Base-by-base conservation (phyloP, 305 asterid genomes). In the Solanum hybrid region DNA sequence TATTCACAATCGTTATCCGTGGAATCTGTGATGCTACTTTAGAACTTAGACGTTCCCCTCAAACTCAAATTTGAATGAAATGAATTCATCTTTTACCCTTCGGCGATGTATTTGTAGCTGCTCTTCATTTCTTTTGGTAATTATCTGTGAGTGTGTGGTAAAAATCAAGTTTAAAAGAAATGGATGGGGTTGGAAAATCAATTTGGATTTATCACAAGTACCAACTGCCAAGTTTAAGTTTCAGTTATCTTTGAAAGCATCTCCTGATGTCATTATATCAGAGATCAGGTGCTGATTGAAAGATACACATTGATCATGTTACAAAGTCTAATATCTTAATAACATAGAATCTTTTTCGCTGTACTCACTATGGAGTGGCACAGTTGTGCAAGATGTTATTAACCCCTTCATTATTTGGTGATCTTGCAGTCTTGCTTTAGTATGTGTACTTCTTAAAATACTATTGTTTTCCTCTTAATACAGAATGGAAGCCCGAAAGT, bases 401-500 rank as follows among this genome's bases (percentile, higher is more conserved):
- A 51, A 85, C 76, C 76, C 1, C 42, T 56, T 85, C 36, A 24
- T 51, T 85, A 31, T 56, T 85, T 85, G 88, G 42, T 85, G 38
- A 60, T 56, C 75, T 85, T 84, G 87, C 31, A 51, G 72, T 84
- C 42, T 19, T 19, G 22, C 24, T 84, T 84, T 32, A 84, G 71
- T 31, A 51, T 51, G 42, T 45, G 31, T 37, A 78, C 79, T 27
- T 78, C 56, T 92, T 76, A 35, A 42, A 75, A 10, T 19, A 88
- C 72, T 88, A 90, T 85, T 69, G 51, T 90, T 72, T 31, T 89
- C 89, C 45, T 51, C 87, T 31, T 78, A 51, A 71, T 89, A 91
- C 97, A 97, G 99, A 94, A 90, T 40, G 99, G 99, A 85, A 95
- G 97, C 94, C 94, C 95, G 66, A 89, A 95, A 88, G 71, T 93